Percentiles rank a stretch among this genome's conserved stretches.
Evolutionary conservation across 2,329 filamentous ascomycete species (phyloP).

Genomic region (Acrocalymma vagum): DNA sequence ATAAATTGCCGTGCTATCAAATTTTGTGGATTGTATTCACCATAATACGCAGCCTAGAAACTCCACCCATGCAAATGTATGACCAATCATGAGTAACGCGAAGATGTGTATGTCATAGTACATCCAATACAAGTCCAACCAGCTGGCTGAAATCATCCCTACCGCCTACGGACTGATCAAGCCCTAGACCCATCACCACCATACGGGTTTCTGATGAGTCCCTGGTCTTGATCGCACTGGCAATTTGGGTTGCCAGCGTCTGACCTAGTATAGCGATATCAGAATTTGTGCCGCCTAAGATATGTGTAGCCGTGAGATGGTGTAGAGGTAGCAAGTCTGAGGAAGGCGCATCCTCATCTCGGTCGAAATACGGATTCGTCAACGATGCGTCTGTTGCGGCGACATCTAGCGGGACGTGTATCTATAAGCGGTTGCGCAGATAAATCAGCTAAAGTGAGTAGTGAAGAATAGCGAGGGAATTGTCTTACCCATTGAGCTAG

Average conservation of each 20-base stretch:
- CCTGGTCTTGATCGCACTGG: conserved; percentile 77
- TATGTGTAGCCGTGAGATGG: conserved; percentile 84
- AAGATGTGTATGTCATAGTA: conserved; percentile 39
- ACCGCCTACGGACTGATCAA: conserved; percentile 62
- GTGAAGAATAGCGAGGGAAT: neutral
- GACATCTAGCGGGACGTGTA: conserved; percentile 80
- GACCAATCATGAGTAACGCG: too few relatives aligned
- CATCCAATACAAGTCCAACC: conserved; percentile 51
- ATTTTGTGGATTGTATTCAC: too few relatives aligned
- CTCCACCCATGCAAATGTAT: too few relatives aligned
- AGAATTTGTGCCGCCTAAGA: conserved; percentile 83
- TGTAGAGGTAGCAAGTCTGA: conserved; percentile 74
- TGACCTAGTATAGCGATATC: conserved; percentile 86
- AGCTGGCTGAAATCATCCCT: conserved; percentile 54
- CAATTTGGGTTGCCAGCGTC: conserved; percentile 88
- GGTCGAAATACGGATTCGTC: conserved; percentile 52
- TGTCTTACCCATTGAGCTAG: conserved; percentile 86
- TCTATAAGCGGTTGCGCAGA: conserved; percentile 52
- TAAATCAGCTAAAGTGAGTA: too few relatives aligned
- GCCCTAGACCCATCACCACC: conserved; percentile 66
- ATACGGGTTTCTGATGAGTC: conserved; percentile 69
- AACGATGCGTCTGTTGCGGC: conserved; percentile 71
- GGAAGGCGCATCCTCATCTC: conserved; percentile 50
- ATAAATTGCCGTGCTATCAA: too few relatives aligned
- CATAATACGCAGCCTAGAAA: too few relatives aligned